Conservation (phyloP, 441 rosid genomes). For the Erodium trifolium region DNA sequence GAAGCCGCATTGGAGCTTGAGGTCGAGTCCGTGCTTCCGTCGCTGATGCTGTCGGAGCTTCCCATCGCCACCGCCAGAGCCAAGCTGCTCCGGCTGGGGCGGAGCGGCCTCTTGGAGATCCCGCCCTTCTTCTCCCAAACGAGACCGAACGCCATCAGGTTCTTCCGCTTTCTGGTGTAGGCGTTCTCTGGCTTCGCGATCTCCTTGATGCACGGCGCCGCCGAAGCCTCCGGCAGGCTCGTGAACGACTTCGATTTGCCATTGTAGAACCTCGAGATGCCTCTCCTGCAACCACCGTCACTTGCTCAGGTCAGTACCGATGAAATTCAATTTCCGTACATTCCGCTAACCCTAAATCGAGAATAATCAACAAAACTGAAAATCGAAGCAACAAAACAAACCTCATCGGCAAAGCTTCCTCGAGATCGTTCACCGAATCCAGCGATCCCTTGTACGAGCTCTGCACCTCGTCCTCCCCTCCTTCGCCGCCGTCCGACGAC, state of each 20-base stretch:
- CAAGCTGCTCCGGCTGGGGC: slow-evolving; percentile 53
- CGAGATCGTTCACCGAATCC: slow-evolving; percentile 55
- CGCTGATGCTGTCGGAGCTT: slow-evolving; percentile 45
- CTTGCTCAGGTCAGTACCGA: not conserved
- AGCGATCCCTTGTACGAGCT: slow-evolving; percentile 46
- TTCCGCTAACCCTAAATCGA: too few species aligned
- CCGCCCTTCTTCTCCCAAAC: slow-evolving; percentile 58
- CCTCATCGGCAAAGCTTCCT: slow-evolving; percentile 67
- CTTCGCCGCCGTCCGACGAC: slow-evolving; percentile 26
- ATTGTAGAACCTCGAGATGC: slow-evolving; percentile 64
- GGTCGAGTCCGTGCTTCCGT: slow-evolving; percentile 46
- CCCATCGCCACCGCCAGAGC: slow-evolving; percentile 71
- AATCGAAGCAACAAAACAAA: not conserved
- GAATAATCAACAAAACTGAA: too few species aligned
- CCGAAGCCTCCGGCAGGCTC: slow-evolving; percentile 38
- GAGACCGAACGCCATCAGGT: slow-evolving; percentile 47
- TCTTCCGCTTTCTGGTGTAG: slow-evolving; percentile 42
- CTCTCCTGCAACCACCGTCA: slow-evolving; percentile 40
- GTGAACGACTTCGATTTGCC: slow-evolving; percentile 26
- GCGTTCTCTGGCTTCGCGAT: slow-evolving; percentile 71
- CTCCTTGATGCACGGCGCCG: slow-evolving; percentile 45
- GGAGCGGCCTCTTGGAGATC: slow-evolving; percentile 46
- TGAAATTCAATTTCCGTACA: not conserved
- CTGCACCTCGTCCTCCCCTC: slow-evolving; percentile 50
- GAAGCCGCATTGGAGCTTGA: slow-evolving; percentile 38